phyloP scores from a whole-genome alignment of 164 flowering plant genomes.

The Liriodendron chinense region DNA sequence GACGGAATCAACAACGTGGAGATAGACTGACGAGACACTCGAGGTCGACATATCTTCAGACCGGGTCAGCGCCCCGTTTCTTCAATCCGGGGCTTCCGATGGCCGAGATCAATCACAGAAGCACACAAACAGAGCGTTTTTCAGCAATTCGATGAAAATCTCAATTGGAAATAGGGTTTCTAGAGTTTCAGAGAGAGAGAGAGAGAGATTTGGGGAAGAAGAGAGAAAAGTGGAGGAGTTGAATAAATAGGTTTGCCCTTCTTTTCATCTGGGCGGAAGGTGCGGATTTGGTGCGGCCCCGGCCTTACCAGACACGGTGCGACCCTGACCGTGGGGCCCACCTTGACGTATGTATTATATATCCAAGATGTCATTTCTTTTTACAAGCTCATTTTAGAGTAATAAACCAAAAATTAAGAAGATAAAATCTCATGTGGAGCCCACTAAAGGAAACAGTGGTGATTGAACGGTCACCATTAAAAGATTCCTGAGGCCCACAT shows the following conservation, averaged over 20 bases:
- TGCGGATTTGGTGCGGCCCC: not conserved
- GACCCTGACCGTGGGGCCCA: too few species aligned
- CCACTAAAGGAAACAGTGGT: too few species aligned
- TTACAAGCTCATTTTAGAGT: too few species aligned
- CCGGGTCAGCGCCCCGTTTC: not conserved
- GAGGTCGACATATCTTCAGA: constrained; percentile 10
- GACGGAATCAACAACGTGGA: constrained; percentile 17
- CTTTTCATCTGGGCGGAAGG: not conserved
- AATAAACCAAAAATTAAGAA: too few species aligned
- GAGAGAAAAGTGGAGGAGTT: not conserved
- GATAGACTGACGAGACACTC: constrained; percentile 14
- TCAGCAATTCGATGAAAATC: not conserved
- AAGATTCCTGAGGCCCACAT: too few species aligned
- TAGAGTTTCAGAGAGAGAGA: not conserved
- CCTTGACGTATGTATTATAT: too few species aligned
- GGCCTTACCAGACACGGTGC: too few species aligned
- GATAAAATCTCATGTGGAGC: too few species aligned
- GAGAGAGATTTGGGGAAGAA: not conserved
- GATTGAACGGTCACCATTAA: too few species aligned
- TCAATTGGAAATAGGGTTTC: not conserved
- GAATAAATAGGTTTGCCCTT: not conserved
- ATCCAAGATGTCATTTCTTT: too few species aligned
- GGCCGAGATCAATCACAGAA: not conserved
- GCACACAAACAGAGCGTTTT: not conserved
- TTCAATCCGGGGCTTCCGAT: not conserved